Evolutionary conservation across 257 asterid genomes (phyloP), one percentile per base, ranked within the genome.

Genomic region (Nicotiana obtusifolia): DNA sequence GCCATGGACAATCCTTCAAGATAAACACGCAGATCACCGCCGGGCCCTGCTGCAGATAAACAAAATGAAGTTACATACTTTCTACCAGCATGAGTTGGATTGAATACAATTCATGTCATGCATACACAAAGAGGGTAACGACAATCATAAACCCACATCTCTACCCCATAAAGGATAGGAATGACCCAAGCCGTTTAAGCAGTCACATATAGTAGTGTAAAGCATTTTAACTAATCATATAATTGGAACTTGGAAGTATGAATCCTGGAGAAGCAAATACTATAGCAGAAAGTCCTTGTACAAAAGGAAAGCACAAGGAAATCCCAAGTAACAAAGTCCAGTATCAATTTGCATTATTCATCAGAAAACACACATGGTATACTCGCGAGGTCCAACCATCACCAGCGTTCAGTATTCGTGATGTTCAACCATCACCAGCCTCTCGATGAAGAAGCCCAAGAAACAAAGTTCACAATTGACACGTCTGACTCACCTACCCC

Each of bases 21-120:
- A 82, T 93, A 95, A 57, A 84, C 68, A 6, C 97, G 96, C 41
- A 95, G 91, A 85, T 90, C 93, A 47, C 99, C 99, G 57, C 86
- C 95, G 24, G 97, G 97, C 81, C 95, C 98, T 93, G 90, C 33
- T 62, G 68, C 52, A 19, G 24, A 65, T 67, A 80, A 83, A 26
- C 65, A 76, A 80, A 67, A 66, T 26, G 59, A 73, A 56, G 35
- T 54, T 78, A 41, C 35, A 57, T 68, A 24, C 54, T 8, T 16
- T 56, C 2, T 53, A 3, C 49, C 44, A 75, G 80, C 9, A 49
- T 47, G 62, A 75, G n/a, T 26, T 49, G 80, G 24, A 22, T 8
- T 15, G 57, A 41, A 31, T 65, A 65, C 49, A 6, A 37, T 31
- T 6, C 16, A 30, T 16, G 19, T 3, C 47, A 64, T 30, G 75